These are phyloP conservation scores for Aspergillus bridgeri DNA, from an alignment of 495 filamentous ascomycete genomes.

Conservation along the genomic window DNA sequence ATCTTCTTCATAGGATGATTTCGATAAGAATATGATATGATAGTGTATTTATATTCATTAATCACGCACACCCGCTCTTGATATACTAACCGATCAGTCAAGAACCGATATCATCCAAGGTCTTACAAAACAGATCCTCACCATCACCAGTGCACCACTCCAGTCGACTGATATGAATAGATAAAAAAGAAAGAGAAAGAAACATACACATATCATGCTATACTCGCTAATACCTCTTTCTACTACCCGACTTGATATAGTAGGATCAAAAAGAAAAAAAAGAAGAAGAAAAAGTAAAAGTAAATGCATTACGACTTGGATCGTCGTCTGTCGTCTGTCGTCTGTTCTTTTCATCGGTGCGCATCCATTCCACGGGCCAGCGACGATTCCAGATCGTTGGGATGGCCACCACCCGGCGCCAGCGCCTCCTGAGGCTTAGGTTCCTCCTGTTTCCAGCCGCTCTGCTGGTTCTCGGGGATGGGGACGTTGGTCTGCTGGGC, in stretches of 20 bases:
- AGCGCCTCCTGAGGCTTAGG: constrained; percentile 80
- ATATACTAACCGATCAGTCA: too few species aligned
- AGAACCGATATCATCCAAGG: too few species aligned
- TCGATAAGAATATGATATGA: too few species aligned
- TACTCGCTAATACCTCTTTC: not conserved
- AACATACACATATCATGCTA: not conserved
- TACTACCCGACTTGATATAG: not conserved
- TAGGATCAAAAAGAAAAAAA: not conserved
- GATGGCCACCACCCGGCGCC: constrained; percentile 46
- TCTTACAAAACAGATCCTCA: not conserved
- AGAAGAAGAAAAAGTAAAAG: not conserved
- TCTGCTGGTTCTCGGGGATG: constrained; percentile 65
- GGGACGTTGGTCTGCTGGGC: constrained; percentile 57
- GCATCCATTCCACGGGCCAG: constrained; percentile 78
- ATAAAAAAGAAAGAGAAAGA: not conserved
- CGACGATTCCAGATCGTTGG: constrained; percentile 74
- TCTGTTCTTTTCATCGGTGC: constrained; percentile 1
- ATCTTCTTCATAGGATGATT: too few species aligned
- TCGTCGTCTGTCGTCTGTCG: not conserved
- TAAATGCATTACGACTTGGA: not conserved
- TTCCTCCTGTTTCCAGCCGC: constrained; percentile 75
- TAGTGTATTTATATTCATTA: too few species aligned
- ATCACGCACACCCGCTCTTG: too few species aligned
- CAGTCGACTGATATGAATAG: not conserved
- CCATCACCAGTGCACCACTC: not conserved